A percentile compares a stretch with the other conserved stretches of the same genome.
Evolutionary conservation across 2,329 filamentous ascomycete species (phyloP).

Genomic region (Curvularia sp.): DNA sequence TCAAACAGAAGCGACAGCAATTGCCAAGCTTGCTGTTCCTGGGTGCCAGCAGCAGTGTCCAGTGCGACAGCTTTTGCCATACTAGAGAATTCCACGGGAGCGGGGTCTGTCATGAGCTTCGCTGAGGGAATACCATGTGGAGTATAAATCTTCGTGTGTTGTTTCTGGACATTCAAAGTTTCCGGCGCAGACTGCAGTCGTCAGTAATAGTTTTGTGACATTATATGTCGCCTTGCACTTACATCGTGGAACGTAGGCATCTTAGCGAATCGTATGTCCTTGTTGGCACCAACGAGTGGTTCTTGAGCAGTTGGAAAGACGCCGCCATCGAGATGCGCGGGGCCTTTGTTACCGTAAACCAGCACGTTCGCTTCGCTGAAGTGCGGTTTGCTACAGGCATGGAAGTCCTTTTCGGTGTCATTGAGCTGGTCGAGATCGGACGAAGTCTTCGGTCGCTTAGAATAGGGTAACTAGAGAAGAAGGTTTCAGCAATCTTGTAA

Average conservation of each 20-base stretch:
- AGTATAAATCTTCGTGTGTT: conserved; percentile 55
- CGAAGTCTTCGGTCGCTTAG: conserved; percentile 76
- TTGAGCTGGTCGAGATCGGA: conserved; percentile 69
- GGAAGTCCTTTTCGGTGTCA: conserved; percentile 70
- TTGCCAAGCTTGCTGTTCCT: conserved; percentile 83
- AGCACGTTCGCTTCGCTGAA: conserved; percentile 80
- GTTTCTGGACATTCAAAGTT: conserved; percentile 64
- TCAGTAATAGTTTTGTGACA: conserved; percentile 26
- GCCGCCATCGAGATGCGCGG: conserved; percentile 54
- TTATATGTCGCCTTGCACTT: conserved; percentile 26
- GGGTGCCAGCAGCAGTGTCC: conserved; percentile 50
- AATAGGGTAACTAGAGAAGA: conserved; percentile 79
- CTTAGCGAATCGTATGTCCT: conserved; percentile 70
- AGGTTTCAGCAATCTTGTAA: conserved; percentile 50
- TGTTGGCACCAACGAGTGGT: conserved; percentile 67
- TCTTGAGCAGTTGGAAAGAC: conserved; percentile 63
- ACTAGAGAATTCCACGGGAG: conserved; percentile 61
- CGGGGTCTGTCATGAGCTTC: conserved; percentile 55
- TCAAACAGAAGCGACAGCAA: conserved; percentile 89
- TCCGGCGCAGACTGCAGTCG: conserved; percentile 61
- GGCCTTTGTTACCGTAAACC: conserved; percentile 65
- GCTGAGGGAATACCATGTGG: conserved; percentile 67
- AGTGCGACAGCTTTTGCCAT: conserved; percentile 56
- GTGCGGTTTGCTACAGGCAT: conserved; percentile 76
- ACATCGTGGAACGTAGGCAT: conserved; percentile 61